Evolutionary conservation across 1,284 basidiomycete species (phyloP), one percentile per base, ranked within the genome.

Genomic region (Thecaphora frezii): DNA sequence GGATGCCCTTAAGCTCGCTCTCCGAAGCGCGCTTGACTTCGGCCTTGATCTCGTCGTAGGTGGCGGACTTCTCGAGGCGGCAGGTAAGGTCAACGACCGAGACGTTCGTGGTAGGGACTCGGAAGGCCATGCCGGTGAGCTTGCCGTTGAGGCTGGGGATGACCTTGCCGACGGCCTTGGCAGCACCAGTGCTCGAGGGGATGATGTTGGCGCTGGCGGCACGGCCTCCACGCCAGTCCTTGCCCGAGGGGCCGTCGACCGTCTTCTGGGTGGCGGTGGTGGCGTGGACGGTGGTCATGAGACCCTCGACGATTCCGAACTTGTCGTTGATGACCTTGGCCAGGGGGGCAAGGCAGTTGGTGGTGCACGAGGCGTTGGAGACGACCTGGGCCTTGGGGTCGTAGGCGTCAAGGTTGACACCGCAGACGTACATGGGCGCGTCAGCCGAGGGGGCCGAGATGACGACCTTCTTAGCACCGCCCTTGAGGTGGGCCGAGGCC

Each of bases 391-490:
- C 88, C 81, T 90, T 89, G 77, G 93, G 83, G 82, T 97, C 88
- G 83, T 99, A 99, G 37, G 84, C 74, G 71, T 97, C 92, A 65
- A 97, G 87, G 86, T 99, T 98, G 82, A 98, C 94, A 85, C 94
- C 94, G 68, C 57, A 65, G 60, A 81, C 81, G 74, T 80, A 80
- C 94, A 99, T 99, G 76, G 94, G 94, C 24, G 94, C 96, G 82
- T 98, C 96, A 52, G 93, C 87, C 25, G 96, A 98, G 74, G 94
- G 94, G 54, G 94, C 96, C 71, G 94, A 97, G 86, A 99, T 98
- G 84, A 99, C 86, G 80, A 99, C 94, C 86, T 97, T 98, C 88
- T 98, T 97, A 81, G 96, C 94, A 81, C 96, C 96, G 79, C 96
- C 94, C 84, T 96, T 93, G 83, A 99, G 85, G 85, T 99, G 94